Conservation (phyloP, 352 stramenopile genomes). For the Phytopythium ostracodes region DNA sequence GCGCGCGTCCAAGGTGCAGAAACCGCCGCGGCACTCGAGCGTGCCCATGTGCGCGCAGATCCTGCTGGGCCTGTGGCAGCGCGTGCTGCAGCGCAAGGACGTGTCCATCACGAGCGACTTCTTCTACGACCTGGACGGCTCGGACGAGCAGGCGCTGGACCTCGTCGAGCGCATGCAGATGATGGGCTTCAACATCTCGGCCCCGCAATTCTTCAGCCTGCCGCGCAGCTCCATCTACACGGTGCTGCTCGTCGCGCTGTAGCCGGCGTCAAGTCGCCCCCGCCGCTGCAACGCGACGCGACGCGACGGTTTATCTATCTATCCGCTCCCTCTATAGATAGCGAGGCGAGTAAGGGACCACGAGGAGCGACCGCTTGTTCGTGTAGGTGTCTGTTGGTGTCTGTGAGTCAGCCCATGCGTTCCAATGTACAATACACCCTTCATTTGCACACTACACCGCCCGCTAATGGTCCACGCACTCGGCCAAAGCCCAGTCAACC, state of each 20-base stretch:
- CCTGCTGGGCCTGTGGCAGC: conserved; percentile 61
- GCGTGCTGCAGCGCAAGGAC: conserved; percentile 51
- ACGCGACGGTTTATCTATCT: not conserved
- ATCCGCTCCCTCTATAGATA: not conserved
- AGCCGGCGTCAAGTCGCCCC: no score
- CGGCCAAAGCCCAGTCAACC: no score
- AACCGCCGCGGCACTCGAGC: conserved; percentile 59
- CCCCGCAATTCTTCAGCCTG: conserved; percentile 58
- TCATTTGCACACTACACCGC: not conserved
- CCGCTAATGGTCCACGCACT: no score
- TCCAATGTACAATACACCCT: conserved; percentile 2
- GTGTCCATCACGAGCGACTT: conserved; percentile 61
- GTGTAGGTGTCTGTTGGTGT: not conserved
- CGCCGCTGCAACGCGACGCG: not conserved
- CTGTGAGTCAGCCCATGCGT: not conserved
- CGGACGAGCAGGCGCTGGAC: conserved; percentile 48
- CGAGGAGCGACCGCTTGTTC: not conserved
- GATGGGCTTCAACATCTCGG: conserved; percentile 57
- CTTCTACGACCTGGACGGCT: conserved; percentile 56
- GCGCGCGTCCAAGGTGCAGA: conserved; percentile 28
- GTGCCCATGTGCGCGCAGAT: conserved; percentile 69
- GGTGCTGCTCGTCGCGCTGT: conserved; percentile 57
- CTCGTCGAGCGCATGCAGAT: conserved; percentile 62
- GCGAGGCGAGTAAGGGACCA: no score
- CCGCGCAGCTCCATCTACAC: conserved; percentile 72